Evolutionary conservation across 441 rosid genomes (phyloP), one percentile per base, ranked within the genome.

Genomic region (Gossypium gossypioides): DNA sequence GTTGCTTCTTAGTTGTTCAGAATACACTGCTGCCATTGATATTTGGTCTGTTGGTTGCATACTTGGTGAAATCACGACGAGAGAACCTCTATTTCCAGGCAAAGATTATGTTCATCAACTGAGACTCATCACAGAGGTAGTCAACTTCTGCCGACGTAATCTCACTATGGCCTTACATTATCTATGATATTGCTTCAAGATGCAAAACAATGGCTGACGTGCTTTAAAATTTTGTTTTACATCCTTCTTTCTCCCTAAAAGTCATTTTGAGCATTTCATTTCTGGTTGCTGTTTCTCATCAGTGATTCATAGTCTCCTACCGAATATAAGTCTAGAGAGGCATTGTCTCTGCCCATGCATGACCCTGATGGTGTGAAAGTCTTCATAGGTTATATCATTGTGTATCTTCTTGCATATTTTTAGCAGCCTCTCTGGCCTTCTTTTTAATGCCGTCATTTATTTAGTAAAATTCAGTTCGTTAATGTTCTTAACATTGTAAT

Each of bases 11-110:
- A 84, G 82, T 65, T 84, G 87, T 76, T 76, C 87, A 15, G 87
- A 84, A 77, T 84, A 84, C 75, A 84, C 87, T 13, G 87, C 87
- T 44, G 84, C 87, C 46, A 89, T 84, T 46, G 93, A 89, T 78
- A 82, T 84, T 4, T 89, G 93, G 91, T 86, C 91, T 69, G 90
- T 86, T 77, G 93, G 93, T 75, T 89, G 93, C 78, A 89, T 89
- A 72, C 82, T 89, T 70, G 93, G 87, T 68, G 93, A 89, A 74
- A 89, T 87, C 16, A 79, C 82, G 75, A 89, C 91, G 9, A 72
- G 91, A 15, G 86, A 87, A 59, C 91, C 93, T 66, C 64, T 89
- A 2, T 89, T 89, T 77, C 93, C 93, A 0, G 93, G 91, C 15
- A 89, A 83, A 79, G 93, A 89, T 73, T 89, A 87, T 48, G 90